These are phyloP conservation scores for Brassica incana DNA, from an alignment of 345 rosid genomes.

Conservation along the genomic window DNA sequence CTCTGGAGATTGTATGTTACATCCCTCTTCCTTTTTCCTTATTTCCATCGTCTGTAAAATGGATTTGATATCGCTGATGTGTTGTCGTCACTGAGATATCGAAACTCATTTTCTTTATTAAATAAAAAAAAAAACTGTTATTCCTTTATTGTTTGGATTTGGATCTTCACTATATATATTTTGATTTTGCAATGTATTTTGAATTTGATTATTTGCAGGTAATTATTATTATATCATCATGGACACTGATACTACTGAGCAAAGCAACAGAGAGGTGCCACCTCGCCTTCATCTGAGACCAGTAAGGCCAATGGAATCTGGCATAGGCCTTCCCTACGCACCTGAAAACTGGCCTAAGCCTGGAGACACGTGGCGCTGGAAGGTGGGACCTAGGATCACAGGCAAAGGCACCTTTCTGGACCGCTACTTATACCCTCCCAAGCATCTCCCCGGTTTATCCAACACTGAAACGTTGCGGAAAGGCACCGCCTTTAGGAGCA, in stretches of 20 bases:
- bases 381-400: constrained; percentile 54
- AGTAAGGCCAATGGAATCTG: constrained; percentile 50
- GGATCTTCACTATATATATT: neutral
- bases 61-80: neutral
- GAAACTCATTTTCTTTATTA: neutral
- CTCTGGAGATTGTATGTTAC: constrained; percentile 10
- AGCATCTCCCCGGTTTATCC: constrained; percentile 29
- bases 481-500: constrained; percentile 43
- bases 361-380: constrained; percentile 73
- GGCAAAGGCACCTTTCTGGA: constrained; percentile 46
- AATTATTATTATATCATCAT: constrained; percentile 29
- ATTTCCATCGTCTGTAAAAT: neutral
- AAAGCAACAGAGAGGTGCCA: constrained; percentile 26
- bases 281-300: constrained; percentile 38
- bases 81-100: neutral
- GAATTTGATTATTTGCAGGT: constrained; percentile 11
- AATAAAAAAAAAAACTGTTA: neutral
- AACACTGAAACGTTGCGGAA: neutral
- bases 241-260: constrained; percentile 32
- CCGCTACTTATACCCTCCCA: constrained; percentile 75
- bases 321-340: constrained; percentile 71
- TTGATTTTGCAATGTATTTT: no score
- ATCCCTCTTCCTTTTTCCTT: neutral
- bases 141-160: neutral
- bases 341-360: constrained; percentile 65